Evolutionary conservation across 2,329 filamentous ascomycete genomes (phyloP), one percentile per base, ranked within the genome.

Genomic region (Aspergillus latus): DNA sequence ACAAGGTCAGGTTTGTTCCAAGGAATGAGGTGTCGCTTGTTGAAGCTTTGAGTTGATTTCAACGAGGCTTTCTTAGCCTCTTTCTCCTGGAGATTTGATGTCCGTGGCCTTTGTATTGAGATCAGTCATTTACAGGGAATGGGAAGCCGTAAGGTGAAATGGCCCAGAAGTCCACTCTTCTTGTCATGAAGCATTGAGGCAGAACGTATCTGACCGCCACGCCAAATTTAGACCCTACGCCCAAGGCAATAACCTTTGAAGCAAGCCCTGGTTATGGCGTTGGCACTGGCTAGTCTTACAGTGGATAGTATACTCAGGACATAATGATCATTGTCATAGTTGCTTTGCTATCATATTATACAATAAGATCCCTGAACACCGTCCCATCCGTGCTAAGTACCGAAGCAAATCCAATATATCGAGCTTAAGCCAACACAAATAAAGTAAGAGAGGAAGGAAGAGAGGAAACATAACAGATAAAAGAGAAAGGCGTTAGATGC

Each of bases 1-100:
- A 84, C 65, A 80, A 79, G 65, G 81, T 84, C 11, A 76, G 73
- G 4, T 86, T 88, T 65, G 78, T 84, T 40, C 85, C 85, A 13
- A 75, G 81, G 60, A 75, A 81, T 59, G 73, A 76, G 63, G 62
- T 52, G n/a, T 72, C 69, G n/a, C 64, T 83, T 68, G 72, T 73
- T 51, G 68, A 70, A 62, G 75, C 74, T 26, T 60, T 83, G 65
- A 66, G 61, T 30, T 65, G 65, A 47, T 52, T 54, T 46, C 21
- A 21, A 21, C 21, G 21, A 21, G 21, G 21, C 21, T 21, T 21
- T 57, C 46, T 59, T 51, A 21, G 21, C 13, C 16, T 15, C 15
- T 2, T 50, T 47, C 29, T 21, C 21, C 21, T 21, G 21, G 21
- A 21, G 21, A 21, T 21, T 21, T 21, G 21, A 21, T 21, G 21